Conservation (phyloP, 805 yeast species). For the Scheffersomyces stipitis region DNA sequence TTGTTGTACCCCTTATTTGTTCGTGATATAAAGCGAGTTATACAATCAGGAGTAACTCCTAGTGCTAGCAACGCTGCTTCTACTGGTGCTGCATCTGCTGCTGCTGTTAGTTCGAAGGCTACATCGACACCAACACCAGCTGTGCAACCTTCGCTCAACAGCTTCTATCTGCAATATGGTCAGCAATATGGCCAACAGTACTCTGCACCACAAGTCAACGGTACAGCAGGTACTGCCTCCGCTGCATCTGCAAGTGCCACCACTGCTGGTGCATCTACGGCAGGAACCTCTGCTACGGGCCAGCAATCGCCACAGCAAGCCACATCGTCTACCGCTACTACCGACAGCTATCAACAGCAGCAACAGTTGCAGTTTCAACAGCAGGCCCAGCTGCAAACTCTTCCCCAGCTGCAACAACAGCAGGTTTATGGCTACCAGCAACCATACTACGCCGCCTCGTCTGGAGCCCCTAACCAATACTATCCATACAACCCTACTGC, state of each 20-base stretch:
- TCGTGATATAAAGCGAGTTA: constrained; percentile 63
- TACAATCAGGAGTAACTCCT: constrained; percentile 47
- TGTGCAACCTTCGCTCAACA: constrained; percentile 4
- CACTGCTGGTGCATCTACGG: not conserved
- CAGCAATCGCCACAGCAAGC: constrained; percentile 1
- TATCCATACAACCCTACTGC: constrained; percentile 17
- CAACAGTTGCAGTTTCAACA: constrained; percentile 7
- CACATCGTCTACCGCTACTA: constrained; percentile 1
- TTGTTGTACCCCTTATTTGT: constrained; percentile 42
- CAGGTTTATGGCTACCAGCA: constrained; percentile 23
- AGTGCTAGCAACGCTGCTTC: constrained; percentile 13
- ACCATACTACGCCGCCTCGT: constrained; percentile 15
- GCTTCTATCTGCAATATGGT: constrained; percentile 13
- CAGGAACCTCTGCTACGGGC: constrained; percentile 1
- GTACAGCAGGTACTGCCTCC: not conserved
- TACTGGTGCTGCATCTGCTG: constrained; percentile 12
- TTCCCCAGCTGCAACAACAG: constrained; percentile 7
- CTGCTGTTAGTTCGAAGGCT: constrained; percentile 8
- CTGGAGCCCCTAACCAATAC: constrained; percentile 19
- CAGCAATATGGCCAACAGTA: constrained; percentile 11
- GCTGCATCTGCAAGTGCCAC: not conserved
- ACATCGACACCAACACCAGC: constrained; percentile 4
- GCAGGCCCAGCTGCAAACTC: constrained; percentile 1
- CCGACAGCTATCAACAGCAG: constrained; percentile 3
- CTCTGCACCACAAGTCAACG: constrained; percentile 5